Base-by-base conservation (phyloP, 345 rosid genomes). In the Euphorbia lathyris region DNA sequence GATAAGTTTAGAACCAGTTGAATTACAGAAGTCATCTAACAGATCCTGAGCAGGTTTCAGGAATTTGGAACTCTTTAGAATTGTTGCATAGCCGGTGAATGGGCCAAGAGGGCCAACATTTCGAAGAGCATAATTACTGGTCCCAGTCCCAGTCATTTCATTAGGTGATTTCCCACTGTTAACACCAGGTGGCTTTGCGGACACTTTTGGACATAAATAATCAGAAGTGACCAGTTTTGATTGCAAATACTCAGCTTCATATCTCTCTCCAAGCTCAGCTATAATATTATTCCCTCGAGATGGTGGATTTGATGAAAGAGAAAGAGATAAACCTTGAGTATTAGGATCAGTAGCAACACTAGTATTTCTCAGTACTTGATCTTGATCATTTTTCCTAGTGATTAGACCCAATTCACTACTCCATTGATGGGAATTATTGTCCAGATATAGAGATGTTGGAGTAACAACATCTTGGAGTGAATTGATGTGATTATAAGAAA, bases 1-100 rank as follows among this genome's bases (percentile, higher is more conserved):
- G 13, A 36, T 67, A 8, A 69, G 17, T 62, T 70, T 80, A 0
- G 77, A 48, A 57, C 77, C 64, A 13, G 65, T 43, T 16, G 61
- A 11, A 16, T 53, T 30, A 40, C 84, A 89, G 47, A 83, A 76
- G 27, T 83, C 86, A 58, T 84, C 83, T 71, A 89, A 23, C 9
- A 87, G 68, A 17, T 83, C 79, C 58, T 83, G 86, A 4, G 91
- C 84, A 2, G 87, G 85, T 72, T 69, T 85, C 76, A 87, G 74
- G 76, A 87, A 89, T 42, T 75, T 82, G 3, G 91, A 89, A 60
- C 82, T 80, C 76, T 85, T 87, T 20, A 89, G 75, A 66, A 89
- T 83, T 5, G 87, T 77, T 16, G 95, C 90, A 61, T 87, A 89
- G 22, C 95, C 95, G 0, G 90, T 89, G 73, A 89, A 89, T 0